These are phyloP conservation scores for Grifola frondosa DNA, from an alignment of 1,284 basidiomycete species.

Conservation along the genomic window DNA sequence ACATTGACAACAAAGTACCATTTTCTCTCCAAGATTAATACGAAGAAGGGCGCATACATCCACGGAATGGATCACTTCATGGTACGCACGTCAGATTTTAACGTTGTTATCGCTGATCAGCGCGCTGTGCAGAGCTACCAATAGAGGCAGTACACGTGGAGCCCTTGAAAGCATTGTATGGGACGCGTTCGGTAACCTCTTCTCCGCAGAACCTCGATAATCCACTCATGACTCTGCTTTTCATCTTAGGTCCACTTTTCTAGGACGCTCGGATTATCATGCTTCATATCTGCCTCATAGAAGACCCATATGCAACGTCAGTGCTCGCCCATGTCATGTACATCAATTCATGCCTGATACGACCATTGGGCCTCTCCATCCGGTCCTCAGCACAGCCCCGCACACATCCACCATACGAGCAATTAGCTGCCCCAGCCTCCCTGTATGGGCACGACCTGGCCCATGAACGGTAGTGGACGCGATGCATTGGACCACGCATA, in stretches of 20 bases:
- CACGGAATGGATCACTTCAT: too few species aligned
- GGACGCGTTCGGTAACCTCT: conserved; percentile 4
- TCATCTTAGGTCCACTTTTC: conserved; percentile 27
- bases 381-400: conserved; percentile 28
- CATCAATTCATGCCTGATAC: conserved; percentile 24
- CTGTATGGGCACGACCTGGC: conserved; percentile 14
- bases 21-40: too few species aligned
- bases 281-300: conserved; percentile 27
- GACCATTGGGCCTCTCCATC: conserved; percentile 34
- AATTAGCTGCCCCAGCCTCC: conserved; percentile 24
- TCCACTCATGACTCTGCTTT: conserved; percentile 17
- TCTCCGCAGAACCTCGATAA: conserved; percentile 18
- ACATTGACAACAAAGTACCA: too few species aligned
- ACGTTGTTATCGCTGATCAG: neutral
- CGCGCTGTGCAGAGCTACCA: neutral
- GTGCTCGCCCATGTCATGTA: neutral
- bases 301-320: conserved; percentile 24
- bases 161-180: neutral
- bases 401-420: conserved; percentile 31
- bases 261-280: conserved; percentile 24
- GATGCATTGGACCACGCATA: conserved; percentile 33
- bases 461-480: conserved; percentile 30
- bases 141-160: neutral
- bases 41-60: too few species aligned
- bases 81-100: neutral